Evolutionary conservation across 805 yeast species (phyloP).

Genomic region (Candida xyloterini): DNA sequence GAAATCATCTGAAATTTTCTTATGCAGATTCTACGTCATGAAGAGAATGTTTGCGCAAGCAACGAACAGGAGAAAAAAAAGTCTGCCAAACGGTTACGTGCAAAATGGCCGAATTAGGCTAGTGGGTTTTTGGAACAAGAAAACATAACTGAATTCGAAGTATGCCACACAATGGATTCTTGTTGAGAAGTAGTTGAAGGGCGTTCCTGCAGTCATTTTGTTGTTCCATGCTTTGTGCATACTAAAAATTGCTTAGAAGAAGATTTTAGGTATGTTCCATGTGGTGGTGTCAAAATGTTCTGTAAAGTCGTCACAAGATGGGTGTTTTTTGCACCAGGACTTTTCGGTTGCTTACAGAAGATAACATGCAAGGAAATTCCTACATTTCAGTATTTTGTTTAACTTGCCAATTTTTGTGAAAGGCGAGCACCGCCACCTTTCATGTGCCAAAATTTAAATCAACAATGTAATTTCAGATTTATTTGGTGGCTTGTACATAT

Average conservation of each 20-base stretch:
- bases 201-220: slow-evolving; percentile 2
- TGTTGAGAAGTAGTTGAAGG: background rate
- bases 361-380: too few species aligned
- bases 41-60: background rate
- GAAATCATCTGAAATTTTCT: slow-evolving; percentile 2
- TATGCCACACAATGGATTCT: too few species aligned
- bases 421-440: slow-evolving; percentile 3
- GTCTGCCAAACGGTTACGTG: too few species aligned
- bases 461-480: slow-evolving; percentile 9
- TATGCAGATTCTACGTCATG: background rate
- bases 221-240: slow-evolving; percentile 2
- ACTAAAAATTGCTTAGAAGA: background rate
- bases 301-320: too few species aligned
- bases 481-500: slow-evolving; percentile 3
- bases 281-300: background rate
- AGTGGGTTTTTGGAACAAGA: too few species aligned
- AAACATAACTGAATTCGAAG: too few species aligned
- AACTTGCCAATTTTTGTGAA: background rate
- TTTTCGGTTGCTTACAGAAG: too few species aligned
- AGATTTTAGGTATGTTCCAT: background rate
- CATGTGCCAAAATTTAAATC: background rate
- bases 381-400: background rate
- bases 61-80: too few species aligned
- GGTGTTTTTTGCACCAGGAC: too few species aligned
- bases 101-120: too few species aligned